These are phyloP conservation scores for Calonectria pseudoreteaudii DNA, from an alignment of 2,329 filamentous ascomycete species.

Conservation along the genomic window DNA sequence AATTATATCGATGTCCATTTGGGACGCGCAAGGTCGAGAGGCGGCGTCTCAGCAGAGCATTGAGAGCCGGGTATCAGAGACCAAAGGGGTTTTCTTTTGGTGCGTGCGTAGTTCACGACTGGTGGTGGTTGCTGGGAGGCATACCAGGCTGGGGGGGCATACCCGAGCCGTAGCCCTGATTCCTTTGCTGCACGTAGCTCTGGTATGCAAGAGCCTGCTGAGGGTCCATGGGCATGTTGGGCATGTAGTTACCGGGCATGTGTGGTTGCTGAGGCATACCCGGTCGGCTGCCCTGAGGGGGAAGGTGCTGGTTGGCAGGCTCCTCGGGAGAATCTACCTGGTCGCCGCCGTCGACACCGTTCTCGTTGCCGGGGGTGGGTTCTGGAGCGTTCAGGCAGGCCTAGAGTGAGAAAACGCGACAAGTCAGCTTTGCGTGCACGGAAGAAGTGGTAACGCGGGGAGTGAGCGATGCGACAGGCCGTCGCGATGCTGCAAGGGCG, in stretches of 20 bases:
- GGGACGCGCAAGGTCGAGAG: conserved; percentile 43
- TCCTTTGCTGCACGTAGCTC: conserved; percentile 82
- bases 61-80: conserved; percentile 71
- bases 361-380: conserved; percentile 83
- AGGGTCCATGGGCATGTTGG: conserved; percentile 76
- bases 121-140: conserved; percentile 85
- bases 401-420: conserved; percentile 59
- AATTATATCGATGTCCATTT: conserved; percentile 50
- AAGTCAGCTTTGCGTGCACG: background rate
- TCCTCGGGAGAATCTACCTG: conserved; percentile 94
- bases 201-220: conserved; percentile 87
- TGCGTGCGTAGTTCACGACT: conserved; percentile 66
- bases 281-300: conserved; percentile 68
- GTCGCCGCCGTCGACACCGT: conserved; percentile 80
- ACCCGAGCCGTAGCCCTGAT: conserved; percentile 76
- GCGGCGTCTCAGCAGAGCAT: conserved; percentile 60
- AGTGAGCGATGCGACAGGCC: background rate
- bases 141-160: conserved; percentile 84
- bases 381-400: conserved; percentile 97
- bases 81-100: conserved; percentile 40
- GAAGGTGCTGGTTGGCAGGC: conserved; percentile 80
- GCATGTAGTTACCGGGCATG: conserved; percentile 74
- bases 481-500: background rate
- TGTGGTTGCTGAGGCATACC: conserved; percentile 74
- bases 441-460: background rate